Evolutionary conservation across 805 yeast genomes (phyloP).

Genomic region (Helenozyma rhizophorensis): DNA sequence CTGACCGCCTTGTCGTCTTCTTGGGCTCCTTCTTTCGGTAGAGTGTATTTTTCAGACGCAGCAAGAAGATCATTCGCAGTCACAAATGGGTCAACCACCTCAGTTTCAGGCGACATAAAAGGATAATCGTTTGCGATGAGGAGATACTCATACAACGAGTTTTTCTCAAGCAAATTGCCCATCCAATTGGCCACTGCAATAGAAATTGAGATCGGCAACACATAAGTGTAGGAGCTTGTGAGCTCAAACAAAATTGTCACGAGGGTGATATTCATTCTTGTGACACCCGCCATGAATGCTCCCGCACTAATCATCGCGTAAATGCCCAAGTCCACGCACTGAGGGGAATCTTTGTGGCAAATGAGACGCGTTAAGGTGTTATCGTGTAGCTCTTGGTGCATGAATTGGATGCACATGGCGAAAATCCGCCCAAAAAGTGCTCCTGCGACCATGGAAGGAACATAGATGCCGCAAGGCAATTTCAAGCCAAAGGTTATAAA

Average conservation of each 20-base stretch:
- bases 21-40: not conserved
- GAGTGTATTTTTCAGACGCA: conserved; percentile 14
- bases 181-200: conserved; percentile 57
- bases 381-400: conserved; percentile 13
- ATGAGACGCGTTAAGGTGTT: conserved; percentile 2
- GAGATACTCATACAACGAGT: conserved; percentile 47
- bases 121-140: conserved; percentile 49
- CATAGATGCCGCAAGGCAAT: conserved; percentile 93
- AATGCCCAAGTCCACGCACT: conserved; percentile 45
- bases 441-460: conserved; percentile 94
- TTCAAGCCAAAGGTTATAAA: conserved; percentile 83
- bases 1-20: too few species aligned
- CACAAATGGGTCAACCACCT: conserved; percentile 30
- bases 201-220: conserved; percentile 51
- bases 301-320: conserved; percentile 55
- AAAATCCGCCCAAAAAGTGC: conserved; percentile 68
- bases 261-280: conserved; percentile 50
- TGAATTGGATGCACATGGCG: conserved; percentile 40
- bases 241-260: conserved; percentile 51
- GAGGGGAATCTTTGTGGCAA: conserved; percentile 10
- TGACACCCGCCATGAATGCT: conserved; percentile 54
- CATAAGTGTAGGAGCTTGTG: conserved; percentile 54
- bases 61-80: conserved; percentile 34
- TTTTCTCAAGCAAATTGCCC: conserved; percentile 47
- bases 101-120: conserved; percentile 41